Evolutionary conservation across 495 filamentous ascomycete genomes (phyloP), one percentile per base, ranked within the genome.

Genomic region (Tuber umbilicatum): DNA sequence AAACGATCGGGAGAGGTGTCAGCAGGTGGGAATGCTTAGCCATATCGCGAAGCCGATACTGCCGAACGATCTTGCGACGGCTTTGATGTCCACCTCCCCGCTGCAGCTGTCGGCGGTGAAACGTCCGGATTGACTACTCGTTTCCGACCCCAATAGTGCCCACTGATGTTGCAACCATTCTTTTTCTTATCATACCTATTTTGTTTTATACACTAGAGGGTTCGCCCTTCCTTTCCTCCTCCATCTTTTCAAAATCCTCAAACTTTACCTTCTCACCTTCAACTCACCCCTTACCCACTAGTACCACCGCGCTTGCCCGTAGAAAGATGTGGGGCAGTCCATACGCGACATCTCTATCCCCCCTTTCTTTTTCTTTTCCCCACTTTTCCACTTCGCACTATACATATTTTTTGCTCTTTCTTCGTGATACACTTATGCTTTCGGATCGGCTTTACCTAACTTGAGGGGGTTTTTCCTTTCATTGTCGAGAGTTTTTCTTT

Each of bases 11-110:
- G 81, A 82, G 70, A 82, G 78, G 55, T 82, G 81, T 47, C 73
- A 78, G 55, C 80, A 81, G 27, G 81, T 80, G 0, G 81, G 81
- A 73, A 82, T 82, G 81, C 40, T 73, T 68, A 82, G 68, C 55
- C 81, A 82, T 71, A 82, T 82, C 17, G 80, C 81, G 47, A 82
- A 82, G 67, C 81, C 81, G 37, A 82, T 82, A 64, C 69, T 82
- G 1, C 81, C 81, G 9, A 82, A 82, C 64, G 81, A 82, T 69
- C 73, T 82, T 35, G 81, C 81, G 27, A 73, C 80, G 16, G 81
- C 81, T 55, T 72, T 82, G 70, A 82, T 82, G 80, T 78, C 73
- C 37, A 75, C 78, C 71, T 75, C 64, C 31, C 80, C 80, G 40
- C 71, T 79, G 14, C 55, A 64, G 7, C 55, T 12, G 12, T 64